A percentile compares a stretch with the other conserved stretches of the same genome.
phyloP scores from a whole-genome alignment of 2,329 filamentous ascomycete genomes.

The Colletotrichum sidae region DNA sequence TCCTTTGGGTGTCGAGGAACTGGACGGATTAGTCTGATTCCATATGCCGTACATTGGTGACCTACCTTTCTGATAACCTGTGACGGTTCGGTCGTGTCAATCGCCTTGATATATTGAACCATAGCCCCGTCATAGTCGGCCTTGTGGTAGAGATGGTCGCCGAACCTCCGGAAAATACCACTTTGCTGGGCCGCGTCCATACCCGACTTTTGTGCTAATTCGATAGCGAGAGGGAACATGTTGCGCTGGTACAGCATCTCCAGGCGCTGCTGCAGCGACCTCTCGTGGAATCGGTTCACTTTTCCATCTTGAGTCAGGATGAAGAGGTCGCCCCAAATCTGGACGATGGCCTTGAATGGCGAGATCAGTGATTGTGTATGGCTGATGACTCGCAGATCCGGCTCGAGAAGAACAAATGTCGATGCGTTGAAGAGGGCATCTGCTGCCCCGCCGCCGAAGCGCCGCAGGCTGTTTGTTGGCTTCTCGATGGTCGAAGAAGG shows the following conservation, averaged over 20 bases:
- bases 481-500: constrained; percentile 66
- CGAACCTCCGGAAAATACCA: constrained; percentile 91
- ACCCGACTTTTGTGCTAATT: constrained; percentile 89
- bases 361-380: constrained; percentile 89
- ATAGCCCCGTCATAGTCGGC: constrained; percentile 98
- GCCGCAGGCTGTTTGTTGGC: constrained; percentile 72
- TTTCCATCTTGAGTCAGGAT: constrained; percentile 94
- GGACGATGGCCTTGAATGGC: constrained; percentile 82
- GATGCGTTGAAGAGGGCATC: constrained; percentile 88
- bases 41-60: accelerated
- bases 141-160: constrained; percentile 94
- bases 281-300: constrained; percentile 90
- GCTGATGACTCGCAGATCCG: constrained; percentile 88
- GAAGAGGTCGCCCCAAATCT: constrained; percentile 92
- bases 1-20: constrained; percentile 96
- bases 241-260: constrained; percentile 96
- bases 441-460: constrained; percentile 75
- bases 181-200: constrained; percentile 86
- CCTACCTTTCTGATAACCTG: constrained; percentile 91
- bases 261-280: constrained; percentile 87
- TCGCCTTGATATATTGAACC: constrained; percentile 96
- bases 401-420: constrained; percentile 91
- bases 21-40: constrained; percentile 51
- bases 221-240: constrained; percentile 91
- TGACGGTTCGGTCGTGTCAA: constrained; percentile 95